Evolutionary conservation across 176 grass and related monocot genomes (phyloP), one percentile per base, ranked within the genome.

Genomic region (Oryza glumipatula): DNA sequence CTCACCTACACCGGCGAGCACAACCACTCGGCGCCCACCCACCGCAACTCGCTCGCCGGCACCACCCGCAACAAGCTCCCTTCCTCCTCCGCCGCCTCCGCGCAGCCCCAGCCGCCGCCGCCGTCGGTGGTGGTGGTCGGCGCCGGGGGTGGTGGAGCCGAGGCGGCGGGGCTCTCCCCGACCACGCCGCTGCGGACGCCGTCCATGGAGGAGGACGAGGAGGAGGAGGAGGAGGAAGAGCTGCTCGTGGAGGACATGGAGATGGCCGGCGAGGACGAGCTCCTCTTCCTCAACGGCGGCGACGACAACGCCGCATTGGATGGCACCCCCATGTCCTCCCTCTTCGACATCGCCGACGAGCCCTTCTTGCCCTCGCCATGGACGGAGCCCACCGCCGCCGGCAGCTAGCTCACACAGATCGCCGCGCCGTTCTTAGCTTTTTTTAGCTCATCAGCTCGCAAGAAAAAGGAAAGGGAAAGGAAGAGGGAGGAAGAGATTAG

Each of bases 1-100:
- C 91, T 94, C 86, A 97, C 94, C 80, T 97, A 91, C 90, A 97
- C 90, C 17, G 90, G 89, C 49, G 94, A 97, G 74, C 94, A 97
- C 88, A 94, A 89, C 86, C 94, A 97, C 87, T 88, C 83, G 2
- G 80, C 91, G 61, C 94, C 94, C 4, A 94, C 88, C 0, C 94
- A 97, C 86, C 92, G 94, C 68, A 97, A 97, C 54, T 92, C 92
- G 75, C 94, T 97, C 26, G 92, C 92, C 30, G 92, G 94, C 23
- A 97, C 89, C 73, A 94, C 90, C 19, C 85, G 92, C 28, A 80
- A 90, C 67, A 97, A 92, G 73, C 80, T 89, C 0, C n/a, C 68
- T 17, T 6, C 47, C 8, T 6, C 67, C 2, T 3, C 63, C n/a
- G 6, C 48, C 9, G 2, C 67, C 28, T 28, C 28, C 2, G 11